Conservation (phyloP, 2,329 filamentous ascomycete species). For the Botrytis paeoniae region DNA sequence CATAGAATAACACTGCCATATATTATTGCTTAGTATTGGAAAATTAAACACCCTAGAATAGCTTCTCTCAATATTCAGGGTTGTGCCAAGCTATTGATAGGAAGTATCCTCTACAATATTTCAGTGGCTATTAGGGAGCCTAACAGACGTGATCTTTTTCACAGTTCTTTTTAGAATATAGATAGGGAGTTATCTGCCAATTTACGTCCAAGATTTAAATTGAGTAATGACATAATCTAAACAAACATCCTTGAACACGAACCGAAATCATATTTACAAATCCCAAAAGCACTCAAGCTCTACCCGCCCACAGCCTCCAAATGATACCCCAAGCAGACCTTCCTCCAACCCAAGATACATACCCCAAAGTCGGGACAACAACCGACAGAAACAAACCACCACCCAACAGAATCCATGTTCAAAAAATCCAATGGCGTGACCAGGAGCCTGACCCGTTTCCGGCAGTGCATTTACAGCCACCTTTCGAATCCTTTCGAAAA, state of each 20-base stretch:
- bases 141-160: not conserved
- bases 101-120: not conserved
- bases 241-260: not conserved
- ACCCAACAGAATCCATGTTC: not conserved
- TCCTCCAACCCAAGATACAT: not conserved
- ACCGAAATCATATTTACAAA: not conserved
- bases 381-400: not conserved
- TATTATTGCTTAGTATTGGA: not conserved
- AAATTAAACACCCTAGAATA: not conserved
- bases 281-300: not conserved
- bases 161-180: not conserved
- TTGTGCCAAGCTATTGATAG: not conserved
- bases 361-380: not conserved
- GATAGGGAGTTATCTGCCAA: too few relatives aligned
- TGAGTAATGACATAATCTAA: too few relatives aligned
- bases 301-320: not conserved
- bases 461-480: not conserved
- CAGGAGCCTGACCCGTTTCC: not conserved
- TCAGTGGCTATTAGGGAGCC: too few relatives aligned
- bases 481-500: not conserved
- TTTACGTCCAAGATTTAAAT: too few relatives aligned
- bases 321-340: not conserved
- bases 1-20: not conserved
- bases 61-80: not conserved
- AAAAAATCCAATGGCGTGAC: not conserved